phyloP scores from a whole-genome alignment of 2,329 filamentous ascomycete genomes.

The Blastomyces silverae region DNA sequence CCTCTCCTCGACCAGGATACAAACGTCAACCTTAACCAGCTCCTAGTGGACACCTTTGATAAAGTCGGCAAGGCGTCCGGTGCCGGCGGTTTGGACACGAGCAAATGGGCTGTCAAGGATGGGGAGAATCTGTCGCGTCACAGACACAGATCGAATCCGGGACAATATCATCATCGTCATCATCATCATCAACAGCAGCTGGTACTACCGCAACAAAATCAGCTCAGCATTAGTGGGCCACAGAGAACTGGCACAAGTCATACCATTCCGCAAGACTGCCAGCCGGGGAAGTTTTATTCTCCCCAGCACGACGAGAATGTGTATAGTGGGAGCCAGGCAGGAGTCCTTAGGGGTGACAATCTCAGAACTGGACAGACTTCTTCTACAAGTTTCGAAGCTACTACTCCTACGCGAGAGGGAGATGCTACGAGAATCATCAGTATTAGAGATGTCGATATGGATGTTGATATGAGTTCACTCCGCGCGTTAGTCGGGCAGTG shows the following conservation, averaged over 20 bases:
- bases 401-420: constrained; percentile 28
- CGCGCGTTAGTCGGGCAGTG: constrained; percentile 33
- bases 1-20: not conserved
- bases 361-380: not conserved
- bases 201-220: constrained; percentile 14
- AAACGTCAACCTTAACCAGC: constrained; percentile 6
- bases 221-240: not conserved
- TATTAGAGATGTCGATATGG: constrained; percentile 38
- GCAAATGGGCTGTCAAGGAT: constrained; percentile 17
- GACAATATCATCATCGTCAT: not conserved
- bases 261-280: not conserved
- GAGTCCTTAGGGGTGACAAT: not conserved
- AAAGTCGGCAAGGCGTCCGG: constrained; percentile 15
- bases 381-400: not conserved
- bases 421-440: constrained; percentile 44
- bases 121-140: not conserved
- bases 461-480: constrained; percentile 35
- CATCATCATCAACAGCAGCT: not conserved
- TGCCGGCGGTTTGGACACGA: constrained; percentile 16
- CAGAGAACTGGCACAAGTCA: not conserved
- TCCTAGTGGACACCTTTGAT: constrained; percentile 19
- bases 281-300: not conserved
- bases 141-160: not conserved
- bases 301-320: not conserved
- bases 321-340: not conserved